Conservation (phyloP, 371 early-diverging fungal species). For the Mucor ambiguus region DNA sequence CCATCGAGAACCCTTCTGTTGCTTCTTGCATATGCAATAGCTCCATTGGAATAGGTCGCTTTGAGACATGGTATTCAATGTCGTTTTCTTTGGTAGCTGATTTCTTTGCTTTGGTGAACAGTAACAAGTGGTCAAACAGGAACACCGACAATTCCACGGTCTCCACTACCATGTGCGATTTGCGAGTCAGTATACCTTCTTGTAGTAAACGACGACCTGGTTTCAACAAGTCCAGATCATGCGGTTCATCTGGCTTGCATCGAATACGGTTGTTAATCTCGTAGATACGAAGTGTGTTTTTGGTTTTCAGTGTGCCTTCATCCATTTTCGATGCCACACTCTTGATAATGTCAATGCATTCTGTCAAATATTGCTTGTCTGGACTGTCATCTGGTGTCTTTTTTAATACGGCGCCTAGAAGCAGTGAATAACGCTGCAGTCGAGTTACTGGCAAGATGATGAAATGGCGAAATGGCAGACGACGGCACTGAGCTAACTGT, state of each 20-base stretch:
- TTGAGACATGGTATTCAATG: conserved; percentile 61
- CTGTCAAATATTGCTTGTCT: conserved; percentile 41
- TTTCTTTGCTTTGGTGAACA: conserved; percentile 72
- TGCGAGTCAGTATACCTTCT: conserved; percentile 77
- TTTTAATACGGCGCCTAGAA: conserved; percentile 84
- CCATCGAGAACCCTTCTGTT: conserved; percentile 48
- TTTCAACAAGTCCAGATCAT: conserved; percentile 69
- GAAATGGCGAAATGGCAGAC: conserved; percentile 63
- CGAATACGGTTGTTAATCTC: conserved; percentile 43
- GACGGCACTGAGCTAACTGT: conserved; percentile 66
- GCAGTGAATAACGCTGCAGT: conserved; percentile 84
- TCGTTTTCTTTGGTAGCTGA: conserved; percentile 44
- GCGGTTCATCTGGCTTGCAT: conserved; percentile 40
- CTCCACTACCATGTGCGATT: conserved; percentile 69
- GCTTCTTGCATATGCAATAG: conserved; percentile 56
- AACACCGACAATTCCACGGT: conserved; percentile 73
- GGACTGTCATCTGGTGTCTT: conserved; percentile 75
- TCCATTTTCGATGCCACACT: conserved; percentile 61
- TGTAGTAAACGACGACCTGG: conserved; percentile 74
- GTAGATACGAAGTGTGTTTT: conserved; percentile 34
- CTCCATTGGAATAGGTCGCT: conserved; percentile 65
- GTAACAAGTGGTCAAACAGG: conserved; percentile 85
- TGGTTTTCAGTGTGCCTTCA: conserved; percentile 29
- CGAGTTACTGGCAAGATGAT: conserved; percentile 77
- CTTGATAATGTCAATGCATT: conserved; percentile 70